A percentile compares a stretch with the other conserved stretches of the same genome.
Evolutionary conservation across 768 basidiomycete species (phyloP).

Genomic region (Xerocomellus chrysenteron): DNA sequence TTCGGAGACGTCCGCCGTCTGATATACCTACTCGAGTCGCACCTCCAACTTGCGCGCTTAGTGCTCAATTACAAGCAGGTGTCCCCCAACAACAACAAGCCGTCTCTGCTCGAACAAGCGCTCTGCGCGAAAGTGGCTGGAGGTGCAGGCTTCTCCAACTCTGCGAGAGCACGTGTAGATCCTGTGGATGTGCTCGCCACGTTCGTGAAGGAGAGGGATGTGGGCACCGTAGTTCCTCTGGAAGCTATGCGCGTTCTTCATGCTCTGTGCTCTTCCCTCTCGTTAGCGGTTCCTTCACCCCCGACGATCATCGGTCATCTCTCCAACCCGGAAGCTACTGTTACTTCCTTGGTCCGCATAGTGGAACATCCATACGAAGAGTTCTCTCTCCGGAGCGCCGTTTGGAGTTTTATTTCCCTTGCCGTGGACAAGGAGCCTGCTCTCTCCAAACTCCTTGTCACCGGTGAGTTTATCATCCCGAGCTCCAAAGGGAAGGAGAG

Average conservation of each 20-base stretch:
- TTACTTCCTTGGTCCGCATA: conserved; percentile 65
- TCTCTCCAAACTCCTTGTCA: conserved; percentile 73
- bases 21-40: conserved; percentile 65
- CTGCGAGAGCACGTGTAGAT: conserved; percentile 51
- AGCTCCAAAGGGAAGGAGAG: conserved; percentile 39
- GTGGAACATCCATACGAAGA: conserved; percentile 82
- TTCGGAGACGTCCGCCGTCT: conserved; percentile 68
- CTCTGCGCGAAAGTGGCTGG: conserved; percentile 63
- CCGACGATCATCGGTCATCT: conserved; percentile 79
- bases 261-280: conserved; percentile 64
- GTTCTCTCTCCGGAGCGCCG: conserved; percentile 61
- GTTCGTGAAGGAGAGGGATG: conserved; percentile 64
- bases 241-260: conserved; percentile 69
- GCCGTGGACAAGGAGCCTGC: conserved; percentile 88
- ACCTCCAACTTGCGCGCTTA: conserved; percentile 59
- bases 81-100: conserved; percentile 40
- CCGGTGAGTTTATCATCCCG: conserved; percentile 64
- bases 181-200: conserved; percentile 73
- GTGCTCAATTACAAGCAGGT: conserved; percentile 65
- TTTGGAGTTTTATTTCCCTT: conserved; percentile 82
- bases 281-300: conserved; percentile 56
- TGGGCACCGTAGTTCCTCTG: conserved; percentile 58
- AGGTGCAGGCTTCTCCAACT: conserved; percentile 44
- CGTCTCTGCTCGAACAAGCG: conserved; percentile 73
- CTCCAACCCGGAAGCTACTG: conserved; percentile 70